Base-by-base conservation (phyloP, 78 protist genomes). In the Chrysochromulina tobinii region DNA sequence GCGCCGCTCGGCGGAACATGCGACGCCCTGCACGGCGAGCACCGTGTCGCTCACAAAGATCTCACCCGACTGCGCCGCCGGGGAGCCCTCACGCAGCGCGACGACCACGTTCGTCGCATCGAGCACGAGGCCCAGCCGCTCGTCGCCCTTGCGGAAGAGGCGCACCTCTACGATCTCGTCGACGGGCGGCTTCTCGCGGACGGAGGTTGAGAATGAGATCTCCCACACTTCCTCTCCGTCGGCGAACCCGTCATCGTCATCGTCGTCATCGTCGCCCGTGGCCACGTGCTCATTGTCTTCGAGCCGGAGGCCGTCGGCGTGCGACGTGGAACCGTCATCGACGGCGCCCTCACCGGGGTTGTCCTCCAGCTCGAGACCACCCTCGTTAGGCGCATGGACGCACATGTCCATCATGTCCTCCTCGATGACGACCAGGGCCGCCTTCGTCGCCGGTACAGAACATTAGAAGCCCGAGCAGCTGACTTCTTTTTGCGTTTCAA, bases 111-210 rank as follows among this genome's bases (percentile, higher is more conserved):
- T 38, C 5, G 21, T 51, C 55, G 14, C n/a, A 51, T 69, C 79
- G 79, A 69, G 79, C 50, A 69, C 79, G 18, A 69, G 38, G 53
- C 79, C 79, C 38, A 69, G 27, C 51, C n/a, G 79, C 79, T 69
- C 79, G 79, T 3, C 9, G n/a, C 55, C 79, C 50, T 7, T 9
- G 50, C 79, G 79, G 50, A 2, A 3, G 23, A 69, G 79, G 23
- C 17, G 4, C 14, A 69, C 79, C 79, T 69, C 79, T 51, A 69
- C 51, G 51, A 14, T 51, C 38, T 38, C 79, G 64, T 59, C 64
- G 23, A 12, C 12, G 51, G 14, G 12, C 79, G 6, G n/a, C 38
- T 2, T 11, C 79, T 69, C 79, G 15, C 27, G 5, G 25, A 4
- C 79, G 25, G 69, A 9, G 20, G 61, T 11, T 5, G 20, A 12